Conservation (phyloP, 2,329 filamentous ascomycete species). For the Neocatenulostroma microsporum region DNA sequence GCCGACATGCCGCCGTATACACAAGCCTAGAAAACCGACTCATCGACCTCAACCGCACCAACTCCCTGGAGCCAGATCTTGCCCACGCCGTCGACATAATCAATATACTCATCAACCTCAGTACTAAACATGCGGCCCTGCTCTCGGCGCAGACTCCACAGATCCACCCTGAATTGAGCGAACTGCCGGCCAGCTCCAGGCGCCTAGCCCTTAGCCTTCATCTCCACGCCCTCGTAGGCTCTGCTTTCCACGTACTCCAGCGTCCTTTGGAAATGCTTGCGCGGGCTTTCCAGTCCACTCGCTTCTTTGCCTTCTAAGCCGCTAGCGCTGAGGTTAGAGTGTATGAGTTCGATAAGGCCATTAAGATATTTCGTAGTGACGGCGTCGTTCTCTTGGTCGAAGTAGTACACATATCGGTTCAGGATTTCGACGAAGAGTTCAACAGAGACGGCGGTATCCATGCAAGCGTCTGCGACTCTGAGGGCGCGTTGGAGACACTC, state of each 20-base stretch:
- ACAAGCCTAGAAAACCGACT: too few species aligned
- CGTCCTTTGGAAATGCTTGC: constrained; percentile 89
- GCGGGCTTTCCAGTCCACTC: constrained; percentile 75
- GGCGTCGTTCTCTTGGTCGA: constrained; percentile 97
- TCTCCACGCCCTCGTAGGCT: constrained; percentile 86
- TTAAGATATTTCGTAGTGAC: constrained; percentile 98
- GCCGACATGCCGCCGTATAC: too few species aligned
- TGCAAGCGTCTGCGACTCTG: constrained; percentile 94
- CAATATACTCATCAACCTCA: too few species aligned
- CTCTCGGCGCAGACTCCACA: too few species aligned
- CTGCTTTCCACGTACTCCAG: constrained; percentile 86
- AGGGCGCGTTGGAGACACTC: constrained; percentile 94
- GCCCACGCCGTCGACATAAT: too few species aligned
- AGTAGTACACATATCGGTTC: constrained; percentile 98
- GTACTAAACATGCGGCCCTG: too few species aligned
- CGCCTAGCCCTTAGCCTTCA: constrained; percentile 45
- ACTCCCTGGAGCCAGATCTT: too few species aligned
- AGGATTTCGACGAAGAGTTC: constrained; percentile 98
- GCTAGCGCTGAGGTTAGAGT: constrained; percentile 85
- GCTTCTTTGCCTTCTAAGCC: constrained; percentile 60
- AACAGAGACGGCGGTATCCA: constrained; percentile 95
- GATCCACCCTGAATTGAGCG: too few species aligned
- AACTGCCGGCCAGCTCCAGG: too few species aligned
- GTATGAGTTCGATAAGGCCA: constrained; percentile 93
- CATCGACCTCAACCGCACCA: too few species aligned